Base-by-base conservation (phyloP, 305 asterid genomes). In the Rubia tinctorum region DNA sequence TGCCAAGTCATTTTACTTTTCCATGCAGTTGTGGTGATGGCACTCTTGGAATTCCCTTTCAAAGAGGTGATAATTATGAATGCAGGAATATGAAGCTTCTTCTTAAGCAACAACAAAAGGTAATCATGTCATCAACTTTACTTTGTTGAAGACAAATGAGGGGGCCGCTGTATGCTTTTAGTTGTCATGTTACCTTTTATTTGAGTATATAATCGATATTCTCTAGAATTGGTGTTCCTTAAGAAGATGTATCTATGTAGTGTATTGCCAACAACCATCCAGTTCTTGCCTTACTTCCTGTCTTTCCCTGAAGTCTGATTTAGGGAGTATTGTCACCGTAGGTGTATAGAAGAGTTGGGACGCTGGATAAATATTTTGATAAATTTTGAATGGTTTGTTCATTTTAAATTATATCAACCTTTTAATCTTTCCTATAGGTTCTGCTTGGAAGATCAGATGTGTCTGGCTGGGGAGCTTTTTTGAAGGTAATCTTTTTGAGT, bases 391-490 rank as follows among this genome's bases (percentile, higher is more conserved):
- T 34, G 56, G 30, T 49, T 49, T 6, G 22, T 69, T 47, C 22
- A 18, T 51, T 49, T 49, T 51, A 30, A 49, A 8, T 22, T 5
- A 45, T 30, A 1, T 40, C n/a, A 22, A 58, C 45, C 67, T 58
- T 72, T 40, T 64, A 8, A 60, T 76, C 71, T 40, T 79, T 74
- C 20, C 51, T 69, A 23, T 77, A 93, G 98, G 96, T 95, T 81
- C 86, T 91, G 80, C 88, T 95, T 73, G 99, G 99, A 71, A 83
- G 88, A 78, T 95, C 99, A 71, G 92, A 88, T 69, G 81, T 93
- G 25, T 88, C 97, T 82, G 99, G 99, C 70, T 93, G 99, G 98
- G 99, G 99, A 72, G 99, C 97, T 75, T 95, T 95, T 90, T 80
- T 95, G 86, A 93, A 95, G 98, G 99, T 93, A 88, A 69, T 76